Percentiles rank a stretch among this genome's conserved stretches.
Conservation (phyloP, 305 asterid genomes). For the Lippia alba region DNA sequence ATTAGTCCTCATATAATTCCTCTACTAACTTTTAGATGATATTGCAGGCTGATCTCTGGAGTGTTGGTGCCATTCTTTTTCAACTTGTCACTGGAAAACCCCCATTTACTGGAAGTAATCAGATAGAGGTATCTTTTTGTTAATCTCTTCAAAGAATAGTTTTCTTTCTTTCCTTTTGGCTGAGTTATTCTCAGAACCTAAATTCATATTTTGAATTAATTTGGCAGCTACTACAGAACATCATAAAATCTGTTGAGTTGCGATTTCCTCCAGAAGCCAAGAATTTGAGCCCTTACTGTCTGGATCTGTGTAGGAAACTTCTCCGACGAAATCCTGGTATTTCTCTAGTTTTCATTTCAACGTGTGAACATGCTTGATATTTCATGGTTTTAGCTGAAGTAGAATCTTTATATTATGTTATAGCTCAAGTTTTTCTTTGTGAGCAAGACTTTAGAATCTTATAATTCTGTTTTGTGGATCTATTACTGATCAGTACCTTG, state of each 20-base stretch:
- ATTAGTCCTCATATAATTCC: constrained; percentile 30
- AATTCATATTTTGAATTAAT: constrained; percentile 32
- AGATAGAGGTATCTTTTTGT: constrained; percentile 65
- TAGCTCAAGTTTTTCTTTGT: constrained; percentile 12
- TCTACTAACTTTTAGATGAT: constrained; percentile 46
- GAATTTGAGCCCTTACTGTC: constrained; percentile 68
- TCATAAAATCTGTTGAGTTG: constrained; percentile 73
- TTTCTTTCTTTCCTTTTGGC: neutral
- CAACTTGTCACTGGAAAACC: constrained; percentile 94
- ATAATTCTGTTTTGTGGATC: neutral
- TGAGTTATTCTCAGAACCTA: constrained; percentile 21
- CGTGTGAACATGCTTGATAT: constrained; percentile 17
- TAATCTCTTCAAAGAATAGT: constrained; percentile 17
- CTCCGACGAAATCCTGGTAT: constrained; percentile 92
- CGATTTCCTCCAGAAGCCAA: constrained; percentile 77
- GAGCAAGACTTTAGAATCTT: constrained; percentile 17
- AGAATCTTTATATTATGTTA: neutral
- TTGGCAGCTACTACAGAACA: constrained; percentile 85
- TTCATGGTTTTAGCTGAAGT: constrained; percentile 12
- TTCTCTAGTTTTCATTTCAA: constrained; percentile 24
- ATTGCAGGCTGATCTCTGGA: constrained; percentile 98
- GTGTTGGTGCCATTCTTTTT: constrained; percentile 91
- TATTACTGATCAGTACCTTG: constrained; percentile 34
- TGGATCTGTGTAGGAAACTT: constrained; percentile 85
- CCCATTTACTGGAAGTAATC: constrained; percentile 84